phyloP scores from a whole-genome alignment of 352 stramenopile genomes.

The Phytophthora citricola region DNA sequence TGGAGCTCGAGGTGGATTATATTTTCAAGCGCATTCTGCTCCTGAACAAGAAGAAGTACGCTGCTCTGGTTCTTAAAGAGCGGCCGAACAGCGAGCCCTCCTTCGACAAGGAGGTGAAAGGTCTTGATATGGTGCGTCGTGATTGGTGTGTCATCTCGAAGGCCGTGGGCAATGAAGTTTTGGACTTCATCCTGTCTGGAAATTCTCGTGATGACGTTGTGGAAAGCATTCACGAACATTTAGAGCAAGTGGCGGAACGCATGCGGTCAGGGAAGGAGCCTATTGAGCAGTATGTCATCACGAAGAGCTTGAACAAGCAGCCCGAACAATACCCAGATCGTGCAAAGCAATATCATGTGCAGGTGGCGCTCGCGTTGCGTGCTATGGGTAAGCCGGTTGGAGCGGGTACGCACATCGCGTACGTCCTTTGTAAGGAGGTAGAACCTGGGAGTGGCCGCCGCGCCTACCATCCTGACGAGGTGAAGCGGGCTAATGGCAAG shows the following conservation, averaged over 20 bases:
- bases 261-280: slow-evolving; percentile 95
- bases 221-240: slow-evolving; percentile 96
- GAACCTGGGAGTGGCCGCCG: slow-evolving; percentile 73
- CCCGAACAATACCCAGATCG: slow-evolving; percentile 98
- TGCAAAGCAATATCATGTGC: slow-evolving; percentile 97
- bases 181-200: slow-evolving; percentile 98
- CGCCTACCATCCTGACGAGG: slow-evolving; percentile 90
- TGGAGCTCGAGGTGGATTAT: slow-evolving; percentile 99
- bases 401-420: slow-evolving; percentile 99
- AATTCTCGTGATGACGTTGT: slow-evolving; percentile 95
- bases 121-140: slow-evolving; percentile 97
- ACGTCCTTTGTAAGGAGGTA: slow-evolving; percentile 95
- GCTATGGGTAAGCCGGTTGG: slow-evolving; percentile 96
- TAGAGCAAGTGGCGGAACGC: slow-evolving; percentile 91
- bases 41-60: slow-evolving; percentile 99
- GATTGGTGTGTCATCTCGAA: slow-evolving; percentile 99
- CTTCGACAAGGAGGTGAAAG: slow-evolving; percentile 98
- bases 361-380: slow-evolving; percentile 97
- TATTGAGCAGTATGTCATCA: slow-evolving; percentile 99
- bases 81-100: slow-evolving; percentile 49
- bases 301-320: slow-evolving; percentile 99
- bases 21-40: slow-evolving; percentile 99
- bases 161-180: slow-evolving; percentile 94
- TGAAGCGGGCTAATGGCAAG: slow-evolving; percentile 73
- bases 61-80: slow-evolving; percentile 95